Evolutionary conservation across 169 alveolate genomes (phyloP), one percentile per base, ranked within the genome.

Genomic region (Babesia ovata): DNA sequence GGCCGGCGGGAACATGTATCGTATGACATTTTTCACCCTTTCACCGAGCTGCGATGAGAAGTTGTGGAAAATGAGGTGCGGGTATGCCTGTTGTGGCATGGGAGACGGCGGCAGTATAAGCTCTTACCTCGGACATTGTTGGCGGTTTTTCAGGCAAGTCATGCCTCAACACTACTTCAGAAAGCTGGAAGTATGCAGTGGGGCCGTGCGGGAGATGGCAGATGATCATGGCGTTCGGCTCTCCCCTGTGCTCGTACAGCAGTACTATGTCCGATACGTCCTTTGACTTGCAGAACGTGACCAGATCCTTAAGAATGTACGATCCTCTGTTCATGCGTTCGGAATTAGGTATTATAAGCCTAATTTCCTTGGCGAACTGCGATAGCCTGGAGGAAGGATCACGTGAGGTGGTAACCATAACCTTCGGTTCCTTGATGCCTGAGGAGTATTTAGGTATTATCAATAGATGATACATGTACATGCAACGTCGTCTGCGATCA

Each of bases 141-240:
- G 97, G 97, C 14, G 97, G 96, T 76, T 95, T 94, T 50, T 95
- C 98, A 8, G 96, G 94, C 58, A 98, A 93, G 82, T 98, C 99
- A 84, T 97, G 99, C 53, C 99, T 93, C 74, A 97, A 91, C 17
- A 95, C 98, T 24, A 97, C 99, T 75, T 97, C 97, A 33, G 92
- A 86, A 19, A 98, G 79, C 28, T 98, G 98, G 85, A 98, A 97
- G 86, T 97, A 97, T 3, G 99, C 97, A 4, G 99, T 97, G 0
- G 99, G 99, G 0, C 99, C 99, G 72, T 94, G 95, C 7, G 99
- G 99, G 78, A 98, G 82, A 84, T 98, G 99, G 67, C 97, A 95
- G 22, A 98, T 93, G 53, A 98, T 97, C 94, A 98, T 84, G 60
- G 99, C 98, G 81, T 97, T 98, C 0, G 99, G 99, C 75, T 88